Base-by-base conservation (phyloP, 1,284 basidiomycete species). In the Ceratobasidium sp. region DNA sequence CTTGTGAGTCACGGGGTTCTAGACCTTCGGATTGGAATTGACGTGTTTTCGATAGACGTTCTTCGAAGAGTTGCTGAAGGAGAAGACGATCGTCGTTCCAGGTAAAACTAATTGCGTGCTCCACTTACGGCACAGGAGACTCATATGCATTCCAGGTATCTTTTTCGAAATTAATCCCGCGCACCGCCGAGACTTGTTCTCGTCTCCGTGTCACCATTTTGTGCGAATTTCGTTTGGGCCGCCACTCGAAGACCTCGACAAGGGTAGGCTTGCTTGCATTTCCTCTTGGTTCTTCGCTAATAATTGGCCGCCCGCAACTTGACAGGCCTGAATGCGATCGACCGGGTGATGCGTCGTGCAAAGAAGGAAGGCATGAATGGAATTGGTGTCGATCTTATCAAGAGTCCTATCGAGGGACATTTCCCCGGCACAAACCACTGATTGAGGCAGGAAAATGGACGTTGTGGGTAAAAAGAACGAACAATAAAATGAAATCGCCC, bases 11-110 rank as follows among this genome's bases (percentile, higher is more conserved):
- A 30, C 5, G 26, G 23, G 12, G 14, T 53, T 26, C 65, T 69
- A 57, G 18, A 6, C 18, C 8, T 36, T 14, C 18, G 6, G 41
- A 45, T 23, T 26, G 53, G 28, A 58, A 46, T 36, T 62, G 52
- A 61, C 12, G 8, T 23, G 23, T 41, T 43, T 53, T 36, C 39
- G 62, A 26, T 73, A 90, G 88, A 93, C 92, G 34, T 97, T 98
- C 87, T 97, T 97, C 79, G 96, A 98, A 79, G 96, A 97, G 81
- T 84, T 94, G 43, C 85, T 98, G 53, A 96, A 95, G 80, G 93
- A 96, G 80, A 87, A 92, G 80, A 91, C 92, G 30, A 95, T 96
- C 75, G 92, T 94, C 71, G 93, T 95, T 61, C 93, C 93, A 10
- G 92, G 92, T 45, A 91, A 28, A 16, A 50, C 0, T 34, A 26